Evolutionary conservation across 768 basidiomycete species (phyloP), one percentile per base, ranked within the genome.

Genomic region (Podaxis sp.): DNA sequence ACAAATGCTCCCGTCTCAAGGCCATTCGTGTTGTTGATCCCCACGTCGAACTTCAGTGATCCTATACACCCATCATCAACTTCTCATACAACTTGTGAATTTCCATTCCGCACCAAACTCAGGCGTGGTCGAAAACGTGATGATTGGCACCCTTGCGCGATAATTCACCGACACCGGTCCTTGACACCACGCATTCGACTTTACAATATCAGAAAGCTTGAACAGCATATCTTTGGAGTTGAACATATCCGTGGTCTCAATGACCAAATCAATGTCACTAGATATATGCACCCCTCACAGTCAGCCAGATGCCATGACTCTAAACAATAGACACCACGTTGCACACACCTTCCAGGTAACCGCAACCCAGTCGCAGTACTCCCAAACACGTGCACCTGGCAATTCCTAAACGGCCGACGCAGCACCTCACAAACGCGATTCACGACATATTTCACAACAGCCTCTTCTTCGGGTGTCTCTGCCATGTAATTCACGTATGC

Each of bases 1-100:
- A 91, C 79, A 37, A 85, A 70, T 1, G 75, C 73, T 0, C 83
- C 76, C 0, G 82, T 84, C 13, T 73, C 73, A 25, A 84, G 67
- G 1, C 88, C 89, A 62, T 83, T 82, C 2, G 72, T 70, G 66
- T 85, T 81, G 67, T 89, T 88, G 63, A 91, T 74, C 37, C 82
- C 84, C 42, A 91, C 81, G 67, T 92, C 89, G 47, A 89, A 79
- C 28, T 78, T 77, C 53, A 88, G 73, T 1, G 79, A 77, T 14
- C 85, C 86, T 87, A 63, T n/a, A 28, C 2, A 10, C 27, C 10
- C 21, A 13, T 52, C 37, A 32, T 55, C 27, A 53, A 32, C 5
- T 18, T 37, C 11, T 18, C 50, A 44, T 23, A 52, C 14, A 52
- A 21, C 7, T 44, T 44, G 6, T 44, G 1, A 44, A 44, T 18